These are phyloP conservation scores for Phytophthora ohioensis DNA, from an alignment of 352 stramenopile genomes.

Conservation along the genomic window DNA sequence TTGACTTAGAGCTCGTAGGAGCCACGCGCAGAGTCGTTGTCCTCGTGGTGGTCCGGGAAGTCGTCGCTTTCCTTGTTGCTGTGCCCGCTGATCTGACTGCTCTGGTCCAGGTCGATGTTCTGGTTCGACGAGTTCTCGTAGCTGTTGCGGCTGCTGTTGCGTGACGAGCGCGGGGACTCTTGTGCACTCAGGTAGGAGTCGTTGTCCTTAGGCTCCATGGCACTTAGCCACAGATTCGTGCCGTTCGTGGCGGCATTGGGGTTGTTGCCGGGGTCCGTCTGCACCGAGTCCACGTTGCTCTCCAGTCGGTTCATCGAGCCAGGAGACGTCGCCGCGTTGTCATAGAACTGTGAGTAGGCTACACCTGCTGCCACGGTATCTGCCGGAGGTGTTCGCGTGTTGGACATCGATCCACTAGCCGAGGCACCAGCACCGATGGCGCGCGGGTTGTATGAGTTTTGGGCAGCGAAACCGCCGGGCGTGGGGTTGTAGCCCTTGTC, in stretches of 20 bases:
- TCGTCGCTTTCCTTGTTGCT: slow-evolving; percentile 76
- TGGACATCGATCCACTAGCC: slow-evolving; percentile 35
- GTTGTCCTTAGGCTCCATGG: slow-evolving; percentile 85
- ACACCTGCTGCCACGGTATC: slow-evolving; percentile 57
- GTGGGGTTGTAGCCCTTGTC: slow-evolving; percentile 80
- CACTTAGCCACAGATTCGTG: slow-evolving; percentile 84
- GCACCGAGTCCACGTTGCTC: slow-evolving; percentile 39
- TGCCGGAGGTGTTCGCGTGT: slow-evolving; percentile 47
- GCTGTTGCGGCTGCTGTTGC: slow-evolving; percentile 70
- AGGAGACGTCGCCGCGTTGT: slow-evolving; percentile 70
- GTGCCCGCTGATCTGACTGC: slow-evolving; percentile 72
- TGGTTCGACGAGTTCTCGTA: slow-evolving; percentile 52
- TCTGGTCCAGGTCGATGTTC: slow-evolving; percentile 59
- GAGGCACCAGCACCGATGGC: slow-evolving; percentile 28
- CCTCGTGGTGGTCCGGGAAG: slow-evolving; percentile 78
- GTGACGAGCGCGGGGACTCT: slow-evolving; percentile 53
- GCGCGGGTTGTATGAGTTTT: slow-evolving; percentile 56
- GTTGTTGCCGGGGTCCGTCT: slow-evolving; percentile 26
- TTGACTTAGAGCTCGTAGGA: slow-evolving; percentile 80
- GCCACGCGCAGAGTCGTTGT: slow-evolving; percentile 71
- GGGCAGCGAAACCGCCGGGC: slow-evolving; percentile 39
- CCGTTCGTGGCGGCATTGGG: slow-evolving; percentile 39
- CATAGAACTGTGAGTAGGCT: slow-evolving; percentile 82
- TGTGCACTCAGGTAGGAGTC: slow-evolving; percentile 73
- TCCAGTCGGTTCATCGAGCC: slow-evolving; percentile 40